Evolutionary conservation across 495 filamentous ascomycete genomes (phyloP).

Genomic region (Tuber melanosporum): DNA sequence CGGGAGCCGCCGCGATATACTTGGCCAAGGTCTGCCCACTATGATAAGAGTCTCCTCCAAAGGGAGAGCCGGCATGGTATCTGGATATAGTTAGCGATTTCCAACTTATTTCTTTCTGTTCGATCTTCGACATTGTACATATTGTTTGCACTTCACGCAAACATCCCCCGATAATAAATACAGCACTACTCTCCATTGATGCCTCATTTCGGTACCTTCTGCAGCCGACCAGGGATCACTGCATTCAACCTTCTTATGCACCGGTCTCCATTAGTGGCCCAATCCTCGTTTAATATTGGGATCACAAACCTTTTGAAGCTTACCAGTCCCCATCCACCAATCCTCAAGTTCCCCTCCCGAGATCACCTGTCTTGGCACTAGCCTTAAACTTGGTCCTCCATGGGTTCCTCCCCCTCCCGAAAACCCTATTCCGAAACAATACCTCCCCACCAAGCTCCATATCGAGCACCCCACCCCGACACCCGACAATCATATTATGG

Average conservation of each 20-base stretch:
- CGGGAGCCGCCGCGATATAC: neutral
- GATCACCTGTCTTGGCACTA: neutral
- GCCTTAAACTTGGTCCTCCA: slow-evolving; percentile 5
- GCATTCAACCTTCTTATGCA: neutral
- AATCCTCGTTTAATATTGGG: neutral
- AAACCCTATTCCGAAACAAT: neutral
- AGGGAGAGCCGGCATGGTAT: neutral
- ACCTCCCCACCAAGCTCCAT: slow-evolving; percentile 1
- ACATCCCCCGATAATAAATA: neutral
- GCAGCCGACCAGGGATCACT: neutral
- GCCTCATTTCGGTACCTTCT: neutral
- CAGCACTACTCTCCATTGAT: neutral
- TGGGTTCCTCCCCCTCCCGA: slow-evolving; percentile 6
- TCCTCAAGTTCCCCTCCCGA: slow-evolving; percentile 5
- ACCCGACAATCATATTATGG: slow-evolving; percentile 12
- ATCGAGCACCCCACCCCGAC: neutral
- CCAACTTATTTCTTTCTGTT: neutral
- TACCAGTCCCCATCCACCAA: neutral
- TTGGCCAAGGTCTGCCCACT: neutral
- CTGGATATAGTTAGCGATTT: neutral
- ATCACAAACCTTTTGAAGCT: slow-evolving; percentile 4
- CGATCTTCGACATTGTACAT: neutral
- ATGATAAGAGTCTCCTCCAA: neutral
- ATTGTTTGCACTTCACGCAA: neutral
- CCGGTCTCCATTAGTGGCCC: neutral